Base-by-base conservation (phyloP, 805 yeast genomes). In the Clavispora asparagi region DNA sequence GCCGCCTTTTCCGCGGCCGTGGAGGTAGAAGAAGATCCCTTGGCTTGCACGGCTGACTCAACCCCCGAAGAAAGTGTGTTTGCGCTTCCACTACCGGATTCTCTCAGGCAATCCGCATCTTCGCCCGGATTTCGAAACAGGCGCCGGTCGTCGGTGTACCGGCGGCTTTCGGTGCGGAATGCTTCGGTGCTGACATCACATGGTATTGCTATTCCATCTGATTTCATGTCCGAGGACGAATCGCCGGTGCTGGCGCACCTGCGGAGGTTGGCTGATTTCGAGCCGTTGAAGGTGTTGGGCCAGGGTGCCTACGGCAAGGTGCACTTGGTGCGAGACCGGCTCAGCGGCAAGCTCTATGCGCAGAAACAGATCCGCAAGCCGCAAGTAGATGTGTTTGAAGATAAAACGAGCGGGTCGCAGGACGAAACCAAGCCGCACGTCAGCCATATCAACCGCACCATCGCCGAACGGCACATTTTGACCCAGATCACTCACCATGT, bases 251-350 rank as follows among this genome's bases (percentile, higher is more conserved):
- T 16, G 8, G 30, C 17, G 6, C 33, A 27, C 39, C 57, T 59
- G 50, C 67, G 70, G 19, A 58, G 56, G 42, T 56, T 70, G 29
- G 51, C 62, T 1, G 76, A 71, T 52, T 71, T 71, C 46, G 70
- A 65, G 45, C 74, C 75, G 7, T 58, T 71, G 37, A 70, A 67
- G 53, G 77, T 71, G 7, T 55, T 71, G 44, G 77, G 77, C 19
- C 64, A 62, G 50, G 77, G 77, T 4, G 65, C 73, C 12, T 71
- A 68, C 50, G 77, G 77, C 3, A 71, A 71, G 43, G 77, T 71
- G 17, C 56, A 68, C 19, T 55, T 71, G 39, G 77, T 71, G 7
- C 57, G 67, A 39, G 76, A 71, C 51, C 44, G 54, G 16, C 44
- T 67, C 11, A 67, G 68, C 11, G 74, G 74, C 7, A 63, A 60